Conservation (phyloP, 805 yeast species). For the Metschnikowia matae region DNA sequence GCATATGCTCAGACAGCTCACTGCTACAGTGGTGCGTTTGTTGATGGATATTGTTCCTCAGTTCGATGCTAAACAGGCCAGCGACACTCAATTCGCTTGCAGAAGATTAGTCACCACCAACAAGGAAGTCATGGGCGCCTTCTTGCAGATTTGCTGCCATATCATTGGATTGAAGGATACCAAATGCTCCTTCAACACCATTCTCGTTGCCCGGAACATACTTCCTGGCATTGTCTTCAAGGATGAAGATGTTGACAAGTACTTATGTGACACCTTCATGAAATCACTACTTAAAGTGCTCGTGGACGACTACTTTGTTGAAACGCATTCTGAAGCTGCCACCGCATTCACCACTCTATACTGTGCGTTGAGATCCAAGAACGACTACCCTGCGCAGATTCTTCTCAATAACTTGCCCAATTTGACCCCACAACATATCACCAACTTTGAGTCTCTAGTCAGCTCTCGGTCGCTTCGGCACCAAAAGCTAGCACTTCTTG, state of each 20-base stretch:
- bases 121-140: slow-evolving; percentile 68
- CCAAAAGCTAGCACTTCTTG: slow-evolving; percentile 75
- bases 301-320: slow-evolving; percentile 71
- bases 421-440: slow-evolving; percentile 52
- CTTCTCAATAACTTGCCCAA: slow-evolving; percentile 52
- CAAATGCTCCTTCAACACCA: slow-evolving; percentile 88
- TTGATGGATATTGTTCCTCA: slow-evolving; percentile 87
- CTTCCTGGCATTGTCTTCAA: slow-evolving; percentile 63
- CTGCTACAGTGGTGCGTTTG: slow-evolving; percentile 85
- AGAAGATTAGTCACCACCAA: slow-evolving; percentile 63
- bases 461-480: slow-evolving; percentile 68
- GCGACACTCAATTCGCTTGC: slow-evolving; percentile 61
- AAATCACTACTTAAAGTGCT: slow-evolving; percentile 66
- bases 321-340: slow-evolving; percentile 90
- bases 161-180: slow-evolving; percentile 82
- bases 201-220: slow-evolving; percentile 71
- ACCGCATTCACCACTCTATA: slow-evolving; percentile 78
- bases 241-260: slow-evolving; percentile 72
- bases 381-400: slow-evolving; percentile 62
- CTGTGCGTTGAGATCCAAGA: slow-evolving; percentile 64
- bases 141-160: slow-evolving; percentile 69
- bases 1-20: slow-evolving; percentile 85
- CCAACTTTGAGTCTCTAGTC: slow-evolving; percentile 58
- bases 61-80: slow-evolving; percentile 48
- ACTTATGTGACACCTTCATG: slow-evolving; percentile 60